Evolutionary conservation across 129 eudicot genomes (phyloP), one percentile per base, ranked within the genome.

Genomic region (Saposhnikovia divaricata): DNA sequence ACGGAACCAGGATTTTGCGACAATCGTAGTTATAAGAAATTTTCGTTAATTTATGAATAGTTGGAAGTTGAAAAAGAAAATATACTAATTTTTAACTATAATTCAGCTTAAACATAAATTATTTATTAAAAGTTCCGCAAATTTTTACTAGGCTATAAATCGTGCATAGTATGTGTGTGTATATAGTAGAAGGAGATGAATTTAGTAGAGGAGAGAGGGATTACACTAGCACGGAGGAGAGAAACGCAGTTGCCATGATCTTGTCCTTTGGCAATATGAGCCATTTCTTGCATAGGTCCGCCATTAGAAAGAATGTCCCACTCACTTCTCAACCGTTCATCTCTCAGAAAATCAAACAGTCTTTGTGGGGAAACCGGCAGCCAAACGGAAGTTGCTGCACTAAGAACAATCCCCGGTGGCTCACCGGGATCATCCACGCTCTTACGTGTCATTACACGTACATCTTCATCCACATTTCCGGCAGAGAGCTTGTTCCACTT

Each of bases 211-310:
- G 74, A 48, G 80, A 18, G 74, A 48, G 27, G 68, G 81, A 74
- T 80, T 95, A 95, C 99, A 39, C 99, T 86, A 12, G 98, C 96
- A 39, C 99, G 92, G 31, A 95, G 99, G 83, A 95, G 97, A 0
- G 99, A 95, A 57, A 95, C 99, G 9, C 96, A 92, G 65, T 95
- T 95, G 85, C 99, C 97, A 34, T 89, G 97, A 82, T 92, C 94
- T 68, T 90, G 99, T 79, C 99, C 99, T 80, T 95, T 95, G 76
- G 97, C 96, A 51, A 95, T 88, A 82, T 90, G 97, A 43, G 94
- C 96, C 99, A 95, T 95, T 81, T 95, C 97, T 78, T 95, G 99
- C 99, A 95, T 92, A 25, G 99, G 99, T 23, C 97, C 99, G 15
- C 99, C 99, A 44, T 95, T 95, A 19, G 97, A 95, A 42, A 95